Percentiles rank a stretch among this genome's conserved stretches.
Evolutionary conservation across 2,329 filamentous ascomycete genomes (phyloP).

Genomic region (Aspergillus tanneri): DNA sequence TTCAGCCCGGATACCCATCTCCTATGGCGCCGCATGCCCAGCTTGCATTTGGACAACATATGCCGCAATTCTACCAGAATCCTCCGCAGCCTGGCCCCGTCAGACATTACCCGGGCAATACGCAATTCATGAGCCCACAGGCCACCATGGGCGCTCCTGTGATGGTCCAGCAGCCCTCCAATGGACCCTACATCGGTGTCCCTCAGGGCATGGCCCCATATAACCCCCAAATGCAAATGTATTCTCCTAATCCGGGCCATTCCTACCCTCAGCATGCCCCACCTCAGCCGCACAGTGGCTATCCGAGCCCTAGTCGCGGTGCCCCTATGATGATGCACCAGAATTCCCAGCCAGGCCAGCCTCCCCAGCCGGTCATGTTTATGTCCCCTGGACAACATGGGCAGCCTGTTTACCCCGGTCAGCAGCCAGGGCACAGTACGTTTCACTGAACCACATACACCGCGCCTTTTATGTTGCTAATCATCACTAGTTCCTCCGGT

Average conservation of each 20-base stretch:
- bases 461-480: conserved; percentile 40
- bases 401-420: conserved; percentile 69
- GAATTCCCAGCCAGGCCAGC: conserved; percentile 86
- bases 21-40: conserved; percentile 68
- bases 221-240: conserved; percentile 76
- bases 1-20: conserved; percentile 68
- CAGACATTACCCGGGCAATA: conserved; percentile 68
- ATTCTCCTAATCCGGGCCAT: conserved; percentile 72
- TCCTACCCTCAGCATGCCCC: conserved; percentile 58
- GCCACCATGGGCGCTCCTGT: conserved; percentile 72
- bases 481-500: conserved; percentile 56
- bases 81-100: conserved; percentile 70
- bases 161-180: conserved; percentile 76
- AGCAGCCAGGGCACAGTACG: conserved; percentile 73
- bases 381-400: conserved; percentile 76
- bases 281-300: conserved; percentile 65
- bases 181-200: conserved; percentile 67
- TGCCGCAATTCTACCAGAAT: conserved; percentile 69
- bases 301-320: conserved; percentile 81
- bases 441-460: conserved; percentile 30
- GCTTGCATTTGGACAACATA: conserved; percentile 68
- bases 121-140: conserved; percentile 71
- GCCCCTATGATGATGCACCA: conserved; percentile 95
- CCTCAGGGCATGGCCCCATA: conserved; percentile 69
- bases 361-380: conserved; percentile 64